Evolutionary conservation across 257 asterid species (phyloP).

Genomic region (Solanum chiquidenum): DNA sequence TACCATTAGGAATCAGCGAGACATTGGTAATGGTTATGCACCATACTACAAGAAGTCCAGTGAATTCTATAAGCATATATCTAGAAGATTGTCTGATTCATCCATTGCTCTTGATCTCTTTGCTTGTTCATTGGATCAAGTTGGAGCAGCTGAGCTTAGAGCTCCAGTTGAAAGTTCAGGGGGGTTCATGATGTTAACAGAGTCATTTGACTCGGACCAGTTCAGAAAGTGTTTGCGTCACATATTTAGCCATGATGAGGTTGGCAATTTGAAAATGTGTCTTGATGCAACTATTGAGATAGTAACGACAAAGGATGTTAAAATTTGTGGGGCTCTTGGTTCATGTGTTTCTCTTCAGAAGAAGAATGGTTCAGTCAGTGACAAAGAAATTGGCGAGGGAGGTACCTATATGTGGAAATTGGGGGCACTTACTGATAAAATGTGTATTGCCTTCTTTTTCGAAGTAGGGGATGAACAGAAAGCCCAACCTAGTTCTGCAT

Average conservation of each 20-base stretch:
- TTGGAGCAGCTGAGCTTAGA: slow-evolving; percentile 87
- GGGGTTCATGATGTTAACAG: slow-evolving; percentile 81
- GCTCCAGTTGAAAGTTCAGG: slow-evolving; percentile 64
- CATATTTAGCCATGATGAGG: slow-evolving; percentile 46
- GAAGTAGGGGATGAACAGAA: slow-evolving; percentile 59
- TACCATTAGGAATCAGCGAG: slow-evolving; percentile 75
- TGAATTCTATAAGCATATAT: slow-evolving; percentile 56
- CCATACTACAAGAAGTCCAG: slow-evolving; percentile 43
- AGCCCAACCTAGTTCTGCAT: slow-evolving; percentile 61
- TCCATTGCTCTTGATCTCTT: slow-evolving; percentile 86
- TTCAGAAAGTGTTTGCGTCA: slow-evolving; percentile 64
- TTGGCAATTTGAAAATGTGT: slow-evolving; percentile 58
- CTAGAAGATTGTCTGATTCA: slow-evolving; percentile 57
- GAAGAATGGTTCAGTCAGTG: slow-evolving; percentile 55
- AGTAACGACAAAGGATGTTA: slow-evolving; percentile 67
- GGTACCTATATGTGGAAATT: slow-evolving; percentile 74
- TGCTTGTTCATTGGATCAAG: slow-evolving; percentile 95
- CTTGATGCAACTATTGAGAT: slow-evolving; percentile 86
- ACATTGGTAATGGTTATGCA: slow-evolving; percentile 45
- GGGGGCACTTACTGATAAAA: slow-evolving; percentile 56
- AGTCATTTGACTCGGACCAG: slow-evolving; percentile 75
- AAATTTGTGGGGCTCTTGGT: slow-evolving; percentile 83
- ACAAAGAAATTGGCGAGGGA: slow-evolving; percentile 66
- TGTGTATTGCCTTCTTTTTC: slow-evolving; percentile 80
- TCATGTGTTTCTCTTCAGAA: slow-evolving; percentile 57